phyloP scores from a whole-genome alignment of 1,139 yeast genomes.

The Schizosaccharomyces versatilis region DNA sequence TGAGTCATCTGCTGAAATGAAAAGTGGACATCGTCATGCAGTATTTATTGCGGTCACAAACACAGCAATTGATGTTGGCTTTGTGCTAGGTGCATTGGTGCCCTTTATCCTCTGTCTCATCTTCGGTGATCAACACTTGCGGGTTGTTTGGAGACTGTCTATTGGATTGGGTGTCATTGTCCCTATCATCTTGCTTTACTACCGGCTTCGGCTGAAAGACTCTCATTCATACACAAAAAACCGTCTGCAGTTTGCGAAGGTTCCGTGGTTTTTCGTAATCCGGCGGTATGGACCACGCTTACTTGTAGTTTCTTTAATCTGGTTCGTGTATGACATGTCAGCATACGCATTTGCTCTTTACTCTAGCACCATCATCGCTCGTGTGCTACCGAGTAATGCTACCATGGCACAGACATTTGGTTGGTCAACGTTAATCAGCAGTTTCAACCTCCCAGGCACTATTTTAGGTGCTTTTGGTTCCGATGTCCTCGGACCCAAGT shows the following conservation, averaged over 20 bases:
- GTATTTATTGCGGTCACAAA: conserved; percentile 36
- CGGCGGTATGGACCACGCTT: conserved; percentile 77
- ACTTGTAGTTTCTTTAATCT: conserved; percentile 43
- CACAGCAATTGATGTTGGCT: conserved; percentile 69
- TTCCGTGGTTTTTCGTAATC: conserved; percentile 47
- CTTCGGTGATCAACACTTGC: conserved; percentile 43
- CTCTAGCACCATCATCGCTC: conserved; percentile 42
- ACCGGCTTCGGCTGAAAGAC: conserved; percentile 57
- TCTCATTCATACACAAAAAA: conserved; percentile 47
- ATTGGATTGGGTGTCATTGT: conserved; percentile 83
- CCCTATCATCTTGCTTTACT: conserved; percentile 51
- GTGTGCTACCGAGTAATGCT: conserved; percentile 27
- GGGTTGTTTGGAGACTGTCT: conserved; percentile 80
- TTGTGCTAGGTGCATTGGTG: conserved; percentile 66
- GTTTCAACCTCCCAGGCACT: conserved; percentile 79
- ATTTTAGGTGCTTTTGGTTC: conserved; percentile 59
- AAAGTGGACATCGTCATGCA: conserved; percentile 66
- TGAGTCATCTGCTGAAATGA: conserved; percentile 62
- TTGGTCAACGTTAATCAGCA: conserved; percentile 74
- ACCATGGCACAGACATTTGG: conserved; percentile 47
- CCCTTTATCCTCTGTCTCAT: conserved; percentile 76
- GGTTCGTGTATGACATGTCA: conserved; percentile 83
- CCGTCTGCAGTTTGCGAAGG: conserved; percentile 39
- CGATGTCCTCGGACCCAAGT: conserved; percentile 73
- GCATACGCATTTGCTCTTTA: conserved; percentile 72